Evolutionary conservation across 805 yeast species (phyloP), one percentile per base, ranked within the genome.

Genomic region (Candida ponderosae): DNA sequence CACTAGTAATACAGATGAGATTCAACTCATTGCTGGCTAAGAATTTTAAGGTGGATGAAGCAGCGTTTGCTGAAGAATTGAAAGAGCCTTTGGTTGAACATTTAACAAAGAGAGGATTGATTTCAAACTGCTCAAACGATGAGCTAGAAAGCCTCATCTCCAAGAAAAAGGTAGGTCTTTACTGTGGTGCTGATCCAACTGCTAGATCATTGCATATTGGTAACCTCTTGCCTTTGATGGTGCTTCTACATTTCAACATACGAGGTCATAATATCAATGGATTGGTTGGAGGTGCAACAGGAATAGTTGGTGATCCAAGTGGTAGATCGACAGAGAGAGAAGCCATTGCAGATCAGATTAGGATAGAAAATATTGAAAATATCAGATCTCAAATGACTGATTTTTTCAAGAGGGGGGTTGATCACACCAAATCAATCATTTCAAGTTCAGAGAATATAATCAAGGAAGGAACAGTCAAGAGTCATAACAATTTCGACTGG

Each of bases 141-240:
- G 53, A 46, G 5, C 34, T 54, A 2, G 46, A 56, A 32, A 57
- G 53, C 0, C 39, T 52, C 5, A 33, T 60, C 3, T 37, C 48
- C 3, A 51, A 50, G 9, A 46, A 58, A 27, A 69, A 66, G 45
- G 48, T 83, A 11, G 77, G 79, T 9, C 58, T 87, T 7, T 90
- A 90, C 58, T 81, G 95, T 57, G 98, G 98, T 10, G 97, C 96
- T 0, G 98, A 93, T 54, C 98, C 98, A 2, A 80, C 96, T 0
- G 97, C 97, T 1, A 65, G 55, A 34, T 88, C 97, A 0, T 64
- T 93, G 14, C 98, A 93, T 60, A 60, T 93, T 46, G 98, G 98
- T 3, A 93, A 93, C 50, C 62, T 93, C 36, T 65, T 93, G 24
- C 98, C 98, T 1, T 60, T 93, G 44, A 76, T 93, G 80, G 75